Base-by-base conservation (phyloP, 768 basidiomycete species). In the Pleurotus pulmonarius region DNA sequence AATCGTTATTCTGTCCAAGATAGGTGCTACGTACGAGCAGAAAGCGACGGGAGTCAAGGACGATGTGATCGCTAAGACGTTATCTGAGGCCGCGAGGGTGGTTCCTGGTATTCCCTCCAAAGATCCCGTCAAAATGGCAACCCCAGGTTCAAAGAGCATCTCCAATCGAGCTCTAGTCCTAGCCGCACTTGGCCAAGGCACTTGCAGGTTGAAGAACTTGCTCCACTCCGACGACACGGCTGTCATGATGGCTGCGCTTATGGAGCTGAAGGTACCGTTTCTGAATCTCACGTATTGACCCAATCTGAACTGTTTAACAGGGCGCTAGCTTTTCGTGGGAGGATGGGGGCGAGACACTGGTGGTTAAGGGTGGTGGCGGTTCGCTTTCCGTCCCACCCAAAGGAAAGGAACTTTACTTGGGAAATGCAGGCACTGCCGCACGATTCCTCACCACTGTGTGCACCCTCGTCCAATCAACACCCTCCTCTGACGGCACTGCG, bases 141-240 rank as follows among this genome's bases (percentile, higher is more conserved):
- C 97, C 0, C 97, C 97, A 0, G 96, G 97, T 9, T 93, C 90
- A 22, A 98, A 99, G 75, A 94, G 91, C 66, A 90, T 99, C 62
- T 97, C 94, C 0, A 98, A 98, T 68, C 86, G 96, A 29, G 94
- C 92, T 0, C 76, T 99, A 40, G 87, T 98, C 1, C 83, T 99
- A 25, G 96, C 97, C 7, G 94, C 96, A 1, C 83, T 99, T 12
- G 94, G 85, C 0, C 83, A 82, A 46, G 97, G 96, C 1, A 92
- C 88, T 0, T 97, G 95, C 71, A 79, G 88, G 59, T 73, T 99
- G 56, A 87, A 78, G 70, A 99, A 99, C 63, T 73, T 99, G 4
- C 77, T 99, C 37, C 96, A 98, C 67, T 97, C 94, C 3, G 96
- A 98, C 64, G 96, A 99, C 67, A 99, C 97, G 0, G 94, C 95